These are phyloP conservation scores for Aspergillus brunneoviolaceus DNA, from an alignment of 2,329 filamentous ascomycete genomes.

Conservation along the genomic window DNA sequence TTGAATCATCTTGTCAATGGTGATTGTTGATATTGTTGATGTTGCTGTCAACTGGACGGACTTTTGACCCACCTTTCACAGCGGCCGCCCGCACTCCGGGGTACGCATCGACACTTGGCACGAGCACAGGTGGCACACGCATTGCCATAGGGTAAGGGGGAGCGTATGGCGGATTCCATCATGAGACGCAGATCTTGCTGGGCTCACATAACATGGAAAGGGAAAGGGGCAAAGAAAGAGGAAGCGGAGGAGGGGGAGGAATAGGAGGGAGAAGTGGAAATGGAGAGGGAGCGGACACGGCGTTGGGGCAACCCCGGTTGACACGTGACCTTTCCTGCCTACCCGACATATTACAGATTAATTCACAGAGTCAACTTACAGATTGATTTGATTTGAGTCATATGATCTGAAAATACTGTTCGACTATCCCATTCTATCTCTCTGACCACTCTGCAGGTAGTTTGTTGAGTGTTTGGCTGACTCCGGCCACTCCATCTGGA, in stretches of 20 bases:
- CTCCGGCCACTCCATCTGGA: no score
- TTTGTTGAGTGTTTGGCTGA: no score
- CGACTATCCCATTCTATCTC: no score
- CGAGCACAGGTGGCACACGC: conserved; percentile 43
- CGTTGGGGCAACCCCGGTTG: background rate
- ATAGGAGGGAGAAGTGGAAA: background rate
- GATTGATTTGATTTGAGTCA: no score
- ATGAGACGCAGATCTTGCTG: background rate
- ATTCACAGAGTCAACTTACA: no score
- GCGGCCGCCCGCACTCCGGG: conserved; percentile 22
- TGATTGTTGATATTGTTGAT: background rate
- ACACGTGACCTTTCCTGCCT: background rate
- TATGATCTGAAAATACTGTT: no score
- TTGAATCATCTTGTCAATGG: background rate
- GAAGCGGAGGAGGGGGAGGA: background rate
- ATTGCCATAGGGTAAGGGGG: conserved; percentile 31
- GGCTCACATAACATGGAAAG: no score
- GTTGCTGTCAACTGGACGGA: background rate
- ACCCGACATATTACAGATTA: no score
- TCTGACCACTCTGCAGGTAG: no score
- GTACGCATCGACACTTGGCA: conserved; percentile 47
- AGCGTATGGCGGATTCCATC: background rate
- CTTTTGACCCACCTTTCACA: conserved; percentile 18
- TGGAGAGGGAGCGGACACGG: background rate
- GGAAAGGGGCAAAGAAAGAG: background rate